These are phyloP conservation scores for Glycyrrhiza uralensis DNA, from an alignment of 306 rosid species.

Conservation along the genomic window DNA sequence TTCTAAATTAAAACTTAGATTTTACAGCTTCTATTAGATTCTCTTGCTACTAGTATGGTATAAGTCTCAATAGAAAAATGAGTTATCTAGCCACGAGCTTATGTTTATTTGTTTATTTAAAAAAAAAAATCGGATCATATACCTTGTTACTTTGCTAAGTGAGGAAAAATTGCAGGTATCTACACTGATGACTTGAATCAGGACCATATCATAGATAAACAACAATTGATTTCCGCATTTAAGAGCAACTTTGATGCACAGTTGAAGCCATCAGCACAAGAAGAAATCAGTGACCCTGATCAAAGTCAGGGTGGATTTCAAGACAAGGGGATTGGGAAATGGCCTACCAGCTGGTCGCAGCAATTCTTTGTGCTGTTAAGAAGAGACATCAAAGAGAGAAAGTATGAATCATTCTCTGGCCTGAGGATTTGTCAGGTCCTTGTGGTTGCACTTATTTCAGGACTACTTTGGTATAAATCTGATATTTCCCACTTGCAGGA, in stretches of 20 bases:
- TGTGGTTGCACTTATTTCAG: slow-evolving; percentile 46
- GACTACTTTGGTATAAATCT: slow-evolving; percentile 68
- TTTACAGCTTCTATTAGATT: neutral
- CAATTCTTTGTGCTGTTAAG: slow-evolving; percentile 56
- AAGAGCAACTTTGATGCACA: slow-evolving; percentile 26
- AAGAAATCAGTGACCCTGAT: slow-evolving; percentile 13
- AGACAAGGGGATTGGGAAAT: slow-evolving; percentile 34
- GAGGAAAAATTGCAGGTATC: slow-evolving; percentile 35
- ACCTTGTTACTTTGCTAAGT: neutral
- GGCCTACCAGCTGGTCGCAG: slow-evolving; percentile 73
- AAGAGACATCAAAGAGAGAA: slow-evolving; percentile 73
- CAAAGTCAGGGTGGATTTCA: slow-evolving; percentile 21
- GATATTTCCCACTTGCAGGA: slow-evolving; percentile 52
- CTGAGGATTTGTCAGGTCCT: slow-evolving; percentile 50
- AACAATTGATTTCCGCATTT: slow-evolving; percentile 34
- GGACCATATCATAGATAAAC: slow-evolving; percentile 38
- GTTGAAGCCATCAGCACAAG: slow-evolving; percentile 30
- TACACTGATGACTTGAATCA: slow-evolving; percentile 34
- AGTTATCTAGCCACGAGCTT: neutral
- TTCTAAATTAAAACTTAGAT: neutral
- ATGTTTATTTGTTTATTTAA: neutral
- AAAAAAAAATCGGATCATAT: neutral
- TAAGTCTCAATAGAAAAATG: too few species aligned
- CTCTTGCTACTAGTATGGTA: neutral
- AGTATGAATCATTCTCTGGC: slow-evolving; percentile 50